Evolutionary conservation across 1,284 basidiomycete species (phyloP), one percentile per base, ranked within the genome.

Genomic region (Sporisorium exsertum): DNA sequence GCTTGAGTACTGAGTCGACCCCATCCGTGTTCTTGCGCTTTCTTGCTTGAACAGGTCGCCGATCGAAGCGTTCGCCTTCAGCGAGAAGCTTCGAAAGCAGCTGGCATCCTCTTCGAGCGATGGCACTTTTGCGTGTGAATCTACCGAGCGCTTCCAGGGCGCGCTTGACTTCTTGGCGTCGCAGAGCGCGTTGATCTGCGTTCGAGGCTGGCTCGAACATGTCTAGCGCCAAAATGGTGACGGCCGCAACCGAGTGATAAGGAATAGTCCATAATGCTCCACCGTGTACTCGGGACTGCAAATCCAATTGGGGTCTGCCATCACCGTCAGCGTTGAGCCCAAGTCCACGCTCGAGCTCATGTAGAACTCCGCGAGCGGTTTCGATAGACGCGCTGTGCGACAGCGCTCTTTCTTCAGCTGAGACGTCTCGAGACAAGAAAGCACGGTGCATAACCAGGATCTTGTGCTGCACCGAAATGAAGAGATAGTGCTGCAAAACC

Each of bases 381-480:
- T 78, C 73, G 47, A 78, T 75, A 1, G 69, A 75, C 3, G 69
- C 69, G 26, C 24, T 47, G 32, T 78, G 77, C 20, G 77, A 78
- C 4, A 57, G 62, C 43, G 62, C 62, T 24, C 69, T 47, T 22
- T 78, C 72, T 24, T 64, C 57, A 15, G 58, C 33, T 10, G 65
- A 66, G 3, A 75, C 66, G 24, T 72, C 63, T 29, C 72, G 58
- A 13, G 72, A 75, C 40, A 74, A 54, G 59, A 78, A 78, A 29
- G 77, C 77, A 15, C 77, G 72, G 37, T 78, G 77, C 66, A 78
- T 69, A 18, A 74, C 72, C 20, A 78, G 50, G 24, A 76, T 78
- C 61, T 78, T 78, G 59, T 78, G 77, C 45, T 72, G 66, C 27
- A 78, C 76, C 12, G 72, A 71, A 50, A 78, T 78, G 56, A 65